Evolutionary conservation across 305 asterid genomes (phyloP), one percentile per base, ranked within the genome.

Genomic region (Withania somnifera): DNA sequence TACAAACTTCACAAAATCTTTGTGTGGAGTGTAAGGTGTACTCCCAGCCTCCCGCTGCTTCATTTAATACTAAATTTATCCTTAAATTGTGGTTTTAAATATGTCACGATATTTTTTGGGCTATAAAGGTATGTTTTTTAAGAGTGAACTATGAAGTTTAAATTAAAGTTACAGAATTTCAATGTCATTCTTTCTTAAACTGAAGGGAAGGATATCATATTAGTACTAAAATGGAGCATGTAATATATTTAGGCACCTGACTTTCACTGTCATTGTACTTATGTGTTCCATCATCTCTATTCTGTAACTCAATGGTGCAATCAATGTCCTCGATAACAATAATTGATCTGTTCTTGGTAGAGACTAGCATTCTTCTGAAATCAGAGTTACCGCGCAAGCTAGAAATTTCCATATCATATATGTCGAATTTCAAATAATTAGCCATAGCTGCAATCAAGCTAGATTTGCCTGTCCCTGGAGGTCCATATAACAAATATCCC

Each of bases 391-490:
- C 1, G 4, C 60, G 53, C 34, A 84, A 7, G 77, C 80, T 76
- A 0, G 85, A 69, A 14, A 84, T 78, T 45, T 84, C 87, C 83
- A 84, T 30, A 32, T 84, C 85, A 56, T 82, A 84, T 19, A 84
- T 34, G 51, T 77, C 83, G 45, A 84, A 84, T 69, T 82, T 84
- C 77, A 84, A 1, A 32, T 50, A 64, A 9, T 80, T 80, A 54
- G 83, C 83, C 78, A 80, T 80, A 28, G 83, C 83, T 45, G 78
- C 83, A 26, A 64, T 64, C 36, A 80, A 36, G 52, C 83, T 80
- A 11, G 84, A 82, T 32, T 71, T 67, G 6, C 87, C 87, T 30
- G 87, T 82, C 60, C 87, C 87, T 11, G 85, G 87, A 20, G 87
- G 87, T 45, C 87, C 85, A 67, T 84, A 84, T 61, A 82, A 57